phyloP scores from a whole-genome alignment of 2,329 filamentous ascomycete species.

The Geosmithia morbida region DNA sequence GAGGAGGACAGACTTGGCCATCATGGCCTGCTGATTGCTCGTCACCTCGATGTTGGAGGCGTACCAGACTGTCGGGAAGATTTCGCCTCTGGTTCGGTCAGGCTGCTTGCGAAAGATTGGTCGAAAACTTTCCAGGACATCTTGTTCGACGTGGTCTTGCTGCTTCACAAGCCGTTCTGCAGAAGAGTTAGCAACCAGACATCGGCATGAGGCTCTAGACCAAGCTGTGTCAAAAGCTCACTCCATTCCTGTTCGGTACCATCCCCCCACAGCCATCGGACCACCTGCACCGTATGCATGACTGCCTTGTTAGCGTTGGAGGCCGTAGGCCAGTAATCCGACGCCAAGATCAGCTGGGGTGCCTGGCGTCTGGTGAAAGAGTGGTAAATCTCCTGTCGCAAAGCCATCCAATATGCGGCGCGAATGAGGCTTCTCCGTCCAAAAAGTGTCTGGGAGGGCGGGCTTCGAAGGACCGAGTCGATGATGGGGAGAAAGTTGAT shows the following conservation, averaged over 20 bases:
- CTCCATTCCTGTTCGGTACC: constrained; percentile 19
- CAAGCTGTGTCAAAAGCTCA: constrained; percentile 8
- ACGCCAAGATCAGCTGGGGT: constrained; percentile 19
- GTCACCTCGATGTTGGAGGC: constrained; percentile 22
- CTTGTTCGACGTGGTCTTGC: constrained; percentile 18
- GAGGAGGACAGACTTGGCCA: constrained; percentile 22
- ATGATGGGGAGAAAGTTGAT: constrained; percentile 24
- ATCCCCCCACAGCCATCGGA: constrained; percentile 24
- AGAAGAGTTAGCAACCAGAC: background rate
- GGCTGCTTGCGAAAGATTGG: constrained; percentile 18
- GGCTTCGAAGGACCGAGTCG: constrained; percentile 21
- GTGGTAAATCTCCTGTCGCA: constrained; percentile 24
- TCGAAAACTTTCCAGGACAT: constrained; percentile 15
- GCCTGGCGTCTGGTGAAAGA: constrained; percentile 22
- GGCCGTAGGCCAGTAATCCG: constrained; percentile 17
- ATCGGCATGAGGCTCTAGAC: background rate
- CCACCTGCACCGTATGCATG: constrained; percentile 24
- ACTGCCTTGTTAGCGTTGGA: constrained; percentile 23
- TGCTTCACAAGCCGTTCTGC: constrained; percentile 19
- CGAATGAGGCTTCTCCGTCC: constrained; percentile 19
- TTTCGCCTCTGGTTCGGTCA: constrained; percentile 20
- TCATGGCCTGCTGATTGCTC: constrained; percentile 22
- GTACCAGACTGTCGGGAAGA: constrained; percentile 25
- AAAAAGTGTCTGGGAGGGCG: constrained; percentile 20
- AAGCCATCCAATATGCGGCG: constrained; percentile 25